Evolutionary conservation across 768 basidiomycete genomes (phyloP), one percentile per base, ranked within the genome.

Genomic region (Strobilomyces echinocephalus): DNA sequence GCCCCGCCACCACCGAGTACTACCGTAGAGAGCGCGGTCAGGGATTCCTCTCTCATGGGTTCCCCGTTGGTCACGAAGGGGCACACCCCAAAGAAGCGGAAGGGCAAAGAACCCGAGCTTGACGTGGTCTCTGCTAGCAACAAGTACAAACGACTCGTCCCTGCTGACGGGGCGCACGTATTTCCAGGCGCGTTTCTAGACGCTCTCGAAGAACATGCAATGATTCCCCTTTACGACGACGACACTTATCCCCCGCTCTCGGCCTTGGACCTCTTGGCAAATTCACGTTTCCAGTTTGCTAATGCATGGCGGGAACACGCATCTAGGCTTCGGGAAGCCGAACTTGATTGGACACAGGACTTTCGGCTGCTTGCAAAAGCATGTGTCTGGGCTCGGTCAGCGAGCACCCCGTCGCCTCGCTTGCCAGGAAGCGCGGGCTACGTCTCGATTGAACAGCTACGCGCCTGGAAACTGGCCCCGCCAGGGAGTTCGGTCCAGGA

Each of bases 271-370:
- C 56, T 68, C 20, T 41, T 28, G 3, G 47, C 35, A 31, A 67
- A 69, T 38, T 39, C 65, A 10, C 66, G 66, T 21, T 67, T 67
- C 35, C 52, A 56, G 4, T 67, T 67, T 40, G 50, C 57, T 47
- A 50, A 55, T 7, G 44, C 47, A 30, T 68, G 60, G 64, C 50
- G 62, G 30, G 54, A 36, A 21, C 49, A 49, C 20, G 59, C 52
- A 4, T 51, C 52, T 28, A 57, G 12, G 44, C 55, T 66, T 21
- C 58, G 30, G 20, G 49, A 50, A 24, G 46, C 42, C 20, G 56
- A 54, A 10, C 40, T 49, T 15, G 56, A 57, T 4, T 55, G 54
- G 34, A 21, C 46, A 14, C 20, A 30, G 48, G 42, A 38, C 16
- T 49, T 54, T 3, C 26, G 20, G 11, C 18, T 50, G 0, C 46